These are phyloP conservation scores for Saccharomycodes ludwigii DNA, from an alignment of 805 yeast genomes.

Conservation along the genomic window DNA sequence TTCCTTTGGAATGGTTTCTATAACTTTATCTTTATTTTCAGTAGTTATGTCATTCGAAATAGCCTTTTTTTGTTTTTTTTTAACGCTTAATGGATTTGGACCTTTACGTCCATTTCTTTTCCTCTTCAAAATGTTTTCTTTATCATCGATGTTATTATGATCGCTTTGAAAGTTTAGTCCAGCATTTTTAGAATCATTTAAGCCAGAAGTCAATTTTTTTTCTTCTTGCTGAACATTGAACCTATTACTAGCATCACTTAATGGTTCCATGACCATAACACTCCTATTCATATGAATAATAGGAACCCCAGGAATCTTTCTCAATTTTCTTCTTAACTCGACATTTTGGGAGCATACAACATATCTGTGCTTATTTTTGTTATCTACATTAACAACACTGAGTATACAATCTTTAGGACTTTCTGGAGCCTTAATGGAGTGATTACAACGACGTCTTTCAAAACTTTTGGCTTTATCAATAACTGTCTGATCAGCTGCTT, in stretches of 20 bases:
- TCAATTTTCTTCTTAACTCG: constrained; percentile 50
- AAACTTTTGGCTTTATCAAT: constrained; percentile 69
- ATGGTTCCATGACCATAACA: constrained; percentile 93
- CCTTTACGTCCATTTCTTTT: constrained; percentile 63
- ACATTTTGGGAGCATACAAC: constrained; percentile 77
- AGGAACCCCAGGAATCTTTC: constrained; percentile 84
- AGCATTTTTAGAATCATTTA: constrained; percentile 49
- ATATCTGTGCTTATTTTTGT: constrained; percentile 81
- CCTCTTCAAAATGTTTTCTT: no score
- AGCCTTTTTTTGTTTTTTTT: constrained; percentile 45
- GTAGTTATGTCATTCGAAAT: constrained; percentile 11
- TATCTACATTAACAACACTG: constrained; percentile 56
- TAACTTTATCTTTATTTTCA: constrained; percentile 7
- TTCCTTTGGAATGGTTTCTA: constrained; percentile 14
- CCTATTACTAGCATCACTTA: constrained; percentile 55
- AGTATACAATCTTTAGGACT: constrained; percentile 67
- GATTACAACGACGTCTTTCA: constrained; percentile 91
- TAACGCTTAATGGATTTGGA: constrained; percentile 85
- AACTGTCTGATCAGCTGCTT: constrained; percentile 57
- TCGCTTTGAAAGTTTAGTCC: no score
- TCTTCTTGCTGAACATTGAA: constrained; percentile 42
- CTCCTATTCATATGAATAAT: constrained; percentile 76
- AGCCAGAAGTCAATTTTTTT: constrained; percentile 61
- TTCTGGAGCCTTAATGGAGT: constrained; percentile 48
- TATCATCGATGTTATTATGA: no score